Evolutionary conservation across 345 rosid genomes (phyloP), one percentile per base, ranked within the genome.

Genomic region (Fremontodendron californicum): DNA sequence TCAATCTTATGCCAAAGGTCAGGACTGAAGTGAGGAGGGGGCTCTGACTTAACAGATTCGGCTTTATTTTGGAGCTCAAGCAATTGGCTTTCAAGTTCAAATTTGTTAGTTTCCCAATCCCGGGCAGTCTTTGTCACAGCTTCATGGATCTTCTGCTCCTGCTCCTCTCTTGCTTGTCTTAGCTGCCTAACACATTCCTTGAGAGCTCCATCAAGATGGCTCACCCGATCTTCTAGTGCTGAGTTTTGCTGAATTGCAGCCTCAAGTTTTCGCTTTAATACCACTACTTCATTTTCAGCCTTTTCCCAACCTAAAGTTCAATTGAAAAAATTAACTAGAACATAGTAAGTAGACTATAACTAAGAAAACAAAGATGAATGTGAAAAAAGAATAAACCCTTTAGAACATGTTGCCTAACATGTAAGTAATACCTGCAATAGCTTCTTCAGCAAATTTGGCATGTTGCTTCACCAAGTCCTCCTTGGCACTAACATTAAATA

Each of bases 141-240:
- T 15, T 93, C 96, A 63, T 42, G 77, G 35, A 92, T 84, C 73
- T 83, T 86, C 62, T 86, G 81, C 45, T 93, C 99, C 74, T 92
- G 98, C 80, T 93, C 96, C 18, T 76, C 98, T 83, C 90, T 90
- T 23, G 89, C 92, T 85, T 87, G 94, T 78, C 99, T 82, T 76
- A 95, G 86, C 85, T 95, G 97, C 91, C 96, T 89, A 66, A 95
- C 91, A 82, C 99, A 95, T 77, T 95, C 99, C 87, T 91, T 93
- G 23, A 95, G 84, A 73, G 99, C 99, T 61, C 94, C 98, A 78
- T 95, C 98, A 42, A 95, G 88, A 81, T 95, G 99, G 75, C 81
- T 88, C 58, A 89, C 87, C 79, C 93, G 87, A 85, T 92, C 94
- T 85, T 92, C 98, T 76, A 90, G 82, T 57, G 75, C 76, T 66